Base-by-base conservation (phyloP, 352 stramenopile species). In the Pythium brachiatum region DNA sequence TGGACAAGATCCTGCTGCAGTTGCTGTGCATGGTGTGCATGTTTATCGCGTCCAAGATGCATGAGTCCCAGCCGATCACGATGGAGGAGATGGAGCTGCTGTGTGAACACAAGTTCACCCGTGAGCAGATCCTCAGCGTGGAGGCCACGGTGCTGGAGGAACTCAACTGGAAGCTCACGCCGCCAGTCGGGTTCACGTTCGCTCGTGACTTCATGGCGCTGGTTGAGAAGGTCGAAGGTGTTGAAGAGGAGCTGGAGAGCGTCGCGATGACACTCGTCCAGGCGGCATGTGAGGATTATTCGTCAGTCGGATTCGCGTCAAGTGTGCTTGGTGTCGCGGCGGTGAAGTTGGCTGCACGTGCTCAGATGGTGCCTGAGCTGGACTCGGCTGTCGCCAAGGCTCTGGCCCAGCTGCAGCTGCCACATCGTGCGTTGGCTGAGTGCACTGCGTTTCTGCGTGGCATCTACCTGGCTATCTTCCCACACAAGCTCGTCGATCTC, bases 21-120 rank as follows among this genome's bases (percentile, higher is more conserved):
- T 62, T 93, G 13, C 59, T 93, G 27, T 83, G 72, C 41, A 84
- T 93, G 64, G 83, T 93, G 25, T 87, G 76, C 52, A 85, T 93
- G 70, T 90, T 75, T 68, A 72, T 76, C 25, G 73, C 81, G 32
- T 83, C 76, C 66, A 93, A 93, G 72, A 79, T 93, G 72, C 72
- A 88, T 64, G 83, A 93, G 64, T 60, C 74, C 3, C 75, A 83
- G 50, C 81, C 83, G 27, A 88, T 91, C 47, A 69, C 84, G 7
- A 70, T 91, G 31, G 81, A 89, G 53, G 81, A 93, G 58, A 88
- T 91, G 69, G 70, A 76, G 18, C 69, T 90, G 51, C 80, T 93
- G 50, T 93, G 79, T 51, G 79, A 90, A 46, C 69, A 75, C 69
- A 89, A 88, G 64, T 93, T 91, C 60, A 78, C 79, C 12, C 72